Evolutionary conservation across 306 rosid species (phyloP), one percentile per base, ranked within the genome.

Genomic region (Citrullus amarus): DNA sequence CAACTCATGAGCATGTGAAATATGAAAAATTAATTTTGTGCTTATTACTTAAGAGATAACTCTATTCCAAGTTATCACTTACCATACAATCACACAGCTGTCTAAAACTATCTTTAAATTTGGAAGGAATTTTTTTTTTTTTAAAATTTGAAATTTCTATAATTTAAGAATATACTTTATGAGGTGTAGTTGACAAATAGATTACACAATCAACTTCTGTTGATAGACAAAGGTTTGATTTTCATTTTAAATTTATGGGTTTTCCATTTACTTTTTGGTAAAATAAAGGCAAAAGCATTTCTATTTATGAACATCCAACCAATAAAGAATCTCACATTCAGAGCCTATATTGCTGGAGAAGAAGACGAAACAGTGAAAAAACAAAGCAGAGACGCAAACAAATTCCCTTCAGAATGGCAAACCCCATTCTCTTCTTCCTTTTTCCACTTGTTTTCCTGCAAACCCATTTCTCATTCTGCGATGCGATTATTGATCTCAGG

Each of bases 401-500:
- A 48, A 2, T 48, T 48, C 16, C n/a, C 58, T 46, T 44, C 58
- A 71, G 61, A 80, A 62, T 67, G 78, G 62, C 62, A 73, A 51
- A 73, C 9, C 20, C 78, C 62, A 32, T 14, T 25, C 39, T 73
- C 46, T 32, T 50, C 41, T 34, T 30, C 58, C 17, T 73, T 77
- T 43, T 87, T 3, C 6, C 85, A 39, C 86, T 94, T 50, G 22
- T 91, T 67, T 56, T 87, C 55, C 78, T 88, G 53, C 91, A 81
- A 1, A 70, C 88, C 85, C 87, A 81, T 57, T 56, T 82, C 86
- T 73, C 81, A 75, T 57, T 74, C 84, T 88, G 84, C 82, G 54
- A 83, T 56, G 82, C 96, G 13, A 82, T 80, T 76, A n/a, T 83
- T 13, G 93, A 84, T 86, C 90, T 92, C 61, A 85, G 83, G 79